phyloP scores from a whole-genome alignment of 2,329 filamentous ascomycete genomes.

The Grosmannia serpens region DNA sequence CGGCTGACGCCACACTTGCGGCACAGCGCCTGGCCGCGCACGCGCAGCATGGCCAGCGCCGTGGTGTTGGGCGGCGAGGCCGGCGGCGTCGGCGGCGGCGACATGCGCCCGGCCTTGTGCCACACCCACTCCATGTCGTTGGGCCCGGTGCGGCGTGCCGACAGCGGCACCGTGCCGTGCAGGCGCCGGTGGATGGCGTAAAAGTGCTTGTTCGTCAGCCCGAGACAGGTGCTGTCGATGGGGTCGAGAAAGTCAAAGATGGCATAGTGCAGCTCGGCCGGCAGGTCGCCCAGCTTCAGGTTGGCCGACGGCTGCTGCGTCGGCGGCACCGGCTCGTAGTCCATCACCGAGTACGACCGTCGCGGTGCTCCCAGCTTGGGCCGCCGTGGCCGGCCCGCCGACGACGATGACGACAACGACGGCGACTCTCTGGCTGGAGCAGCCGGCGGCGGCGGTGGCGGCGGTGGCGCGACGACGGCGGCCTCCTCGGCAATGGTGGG shows the following conservation, averaged over 20 bases:
- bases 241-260: slow-evolving; percentile 53
- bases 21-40: slow-evolving; percentile 49
- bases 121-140: slow-evolving; percentile 55
- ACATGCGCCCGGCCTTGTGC: slow-evolving; percentile 35
- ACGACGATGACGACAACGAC: too few species aligned
- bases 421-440: background rate
- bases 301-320: slow-evolving; percentile 34
- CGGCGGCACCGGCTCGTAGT: slow-evolving; percentile 42
- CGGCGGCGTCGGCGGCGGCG: background rate
- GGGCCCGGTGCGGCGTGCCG: slow-evolving; percentile 44
- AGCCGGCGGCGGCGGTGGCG: background rate
- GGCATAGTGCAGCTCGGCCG: slow-evolving; percentile 46
- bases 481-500: slow-evolving; percentile 9
- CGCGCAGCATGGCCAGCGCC: slow-evolving; percentile 34
- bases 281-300: slow-evolving; percentile 39
- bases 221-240: slow-evolving; percentile 52
- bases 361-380: slow-evolving; percentile 28
- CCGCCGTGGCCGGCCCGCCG: background rate
- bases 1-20: slow-evolving; percentile 49
- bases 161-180: slow-evolving; percentile 44
- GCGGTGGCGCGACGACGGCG: background rate
- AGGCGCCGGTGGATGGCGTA: slow-evolving; percentile 47
- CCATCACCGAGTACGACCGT: slow-evolving; percentile 49
- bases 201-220: slow-evolving; percentile 44
- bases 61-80: slow-evolving; percentile 3